Evolutionary conservation across 352 stramenopile species (phyloP).

Genomic region (Phytopythium chamaehyphon): DNA sequence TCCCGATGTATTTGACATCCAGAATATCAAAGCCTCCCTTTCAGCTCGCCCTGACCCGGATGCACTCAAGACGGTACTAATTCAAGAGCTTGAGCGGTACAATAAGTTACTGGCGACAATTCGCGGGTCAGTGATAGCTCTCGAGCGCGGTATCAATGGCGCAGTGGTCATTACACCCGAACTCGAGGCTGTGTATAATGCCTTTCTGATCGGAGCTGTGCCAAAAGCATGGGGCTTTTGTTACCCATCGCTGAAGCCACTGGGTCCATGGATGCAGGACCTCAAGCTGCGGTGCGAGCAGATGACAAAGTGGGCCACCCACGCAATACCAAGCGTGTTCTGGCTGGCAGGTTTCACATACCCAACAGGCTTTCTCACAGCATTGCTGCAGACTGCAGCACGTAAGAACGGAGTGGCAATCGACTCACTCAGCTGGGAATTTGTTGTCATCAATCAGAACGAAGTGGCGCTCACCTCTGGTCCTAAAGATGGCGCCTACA

Average conservation of each 20-base stretch:
- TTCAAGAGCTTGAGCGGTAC: slow-evolving; percentile 95
- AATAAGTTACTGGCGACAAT: slow-evolving; percentile 88
- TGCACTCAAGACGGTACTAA: slow-evolving; percentile 92
- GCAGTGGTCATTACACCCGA: slow-evolving; percentile 94
- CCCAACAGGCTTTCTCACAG: slow-evolving; percentile 94
- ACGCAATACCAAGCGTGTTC: slow-evolving; percentile 85
- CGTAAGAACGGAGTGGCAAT: slow-evolving; percentile 95
- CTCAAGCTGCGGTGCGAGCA: slow-evolving; percentile 88
- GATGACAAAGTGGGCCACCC: slow-evolving; percentile 88
- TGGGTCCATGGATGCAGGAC: slow-evolving; percentile 92
- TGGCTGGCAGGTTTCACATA: slow-evolving; percentile 97
- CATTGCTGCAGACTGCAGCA: slow-evolving; percentile 93
- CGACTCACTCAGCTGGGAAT: slow-evolving; percentile 94
- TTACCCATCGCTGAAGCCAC: slow-evolving; percentile 93
- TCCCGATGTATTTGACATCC: slow-evolving; percentile 88
- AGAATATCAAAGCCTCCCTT: slow-evolving; percentile 70
- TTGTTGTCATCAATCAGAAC: slow-evolving; percentile 89
- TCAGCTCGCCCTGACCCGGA: slow-evolving; percentile 79
- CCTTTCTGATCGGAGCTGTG: slow-evolving; percentile 84
- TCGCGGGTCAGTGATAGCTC: slow-evolving; percentile 65
- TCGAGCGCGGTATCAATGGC: slow-evolving; percentile 92
- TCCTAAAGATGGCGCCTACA: slow-evolving; percentile 90
- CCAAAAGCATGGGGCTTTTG: slow-evolving; percentile 91
- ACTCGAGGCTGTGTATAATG: slow-evolving; percentile 92
- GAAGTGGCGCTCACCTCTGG: slow-evolving; percentile 74